These are phyloP conservation scores for Botrytis hyacinthi DNA, from an alignment of 2,329 filamentous ascomycete genomes.

Conservation along the genomic window DNA sequence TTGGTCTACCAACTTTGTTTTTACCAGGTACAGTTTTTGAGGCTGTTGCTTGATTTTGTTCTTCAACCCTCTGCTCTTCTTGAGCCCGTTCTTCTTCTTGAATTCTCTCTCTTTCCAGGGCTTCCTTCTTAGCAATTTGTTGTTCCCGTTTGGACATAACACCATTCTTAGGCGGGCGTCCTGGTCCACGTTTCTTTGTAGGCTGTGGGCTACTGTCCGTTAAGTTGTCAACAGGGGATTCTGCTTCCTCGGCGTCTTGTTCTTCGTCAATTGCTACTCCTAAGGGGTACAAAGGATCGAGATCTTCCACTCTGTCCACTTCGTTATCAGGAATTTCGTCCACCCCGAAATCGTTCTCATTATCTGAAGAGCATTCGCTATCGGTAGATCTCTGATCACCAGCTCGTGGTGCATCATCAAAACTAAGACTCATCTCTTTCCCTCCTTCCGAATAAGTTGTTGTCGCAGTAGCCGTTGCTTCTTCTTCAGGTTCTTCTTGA, in stretches of 20 bases:
- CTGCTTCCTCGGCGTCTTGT: slow-evolving; percentile 30
- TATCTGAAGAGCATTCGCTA: slow-evolving; percentile 24
- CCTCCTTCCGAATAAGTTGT: slow-evolving; percentile 50
- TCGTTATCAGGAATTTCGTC: slow-evolving; percentile 30
- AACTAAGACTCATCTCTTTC: slow-evolving; percentile 72
- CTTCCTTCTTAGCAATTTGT: slow-evolving; percentile 59
- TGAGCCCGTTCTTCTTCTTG: slow-evolving; percentile 53
- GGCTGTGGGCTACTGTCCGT: slow-evolving; percentile 33
- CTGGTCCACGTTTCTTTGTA: slow-evolving; percentile 60
- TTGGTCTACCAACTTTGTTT: slow-evolving; percentile 62
- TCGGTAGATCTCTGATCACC: slow-evolving; percentile 47
- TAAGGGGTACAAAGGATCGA: neutral
- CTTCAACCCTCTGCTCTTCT: slow-evolving; percentile 20
- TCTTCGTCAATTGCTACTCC: slow-evolving; percentile 32
- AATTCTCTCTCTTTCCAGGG: slow-evolving; percentile 50
- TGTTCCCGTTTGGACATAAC: slow-evolving; percentile 79
- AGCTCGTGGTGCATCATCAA: slow-evolving; percentile 60
- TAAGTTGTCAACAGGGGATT: slow-evolving; percentile 21
- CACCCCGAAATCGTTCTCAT: slow-evolving; percentile 30
- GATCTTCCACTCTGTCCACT: slow-evolving; percentile 27
- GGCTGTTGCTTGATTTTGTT: slow-evolving; percentile 53
- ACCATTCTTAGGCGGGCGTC: slow-evolving; percentile 79
- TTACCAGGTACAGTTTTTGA: slow-evolving; percentile 41
- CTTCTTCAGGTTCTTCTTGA: slow-evolving; percentile 43
- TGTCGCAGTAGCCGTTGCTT: neutral